Conservation (phyloP, 2,329 filamentous ascomycete genomes). For the Apiospora koreana region DNA sequence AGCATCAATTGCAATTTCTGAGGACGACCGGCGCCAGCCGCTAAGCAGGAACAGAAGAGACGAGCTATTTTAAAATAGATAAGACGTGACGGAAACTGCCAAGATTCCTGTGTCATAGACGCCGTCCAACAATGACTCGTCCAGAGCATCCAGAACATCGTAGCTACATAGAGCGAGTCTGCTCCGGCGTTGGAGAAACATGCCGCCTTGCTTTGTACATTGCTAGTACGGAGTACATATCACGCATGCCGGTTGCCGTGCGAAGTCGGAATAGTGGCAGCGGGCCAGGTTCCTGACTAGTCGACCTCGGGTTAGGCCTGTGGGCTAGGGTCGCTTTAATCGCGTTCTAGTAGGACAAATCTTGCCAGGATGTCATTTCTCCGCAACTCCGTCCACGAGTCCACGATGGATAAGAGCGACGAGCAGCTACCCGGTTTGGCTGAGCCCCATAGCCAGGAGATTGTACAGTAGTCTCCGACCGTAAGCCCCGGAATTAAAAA, state of each 20-base stretch:
- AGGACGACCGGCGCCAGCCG: background rate
- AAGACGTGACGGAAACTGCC: slow-evolving; percentile 22
- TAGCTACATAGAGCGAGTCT: background rate
- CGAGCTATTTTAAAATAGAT: slow-evolving; percentile 21
- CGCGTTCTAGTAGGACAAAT: background rate
- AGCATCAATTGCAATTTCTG: background rate
- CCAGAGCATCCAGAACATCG: background rate
- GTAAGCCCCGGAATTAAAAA: background rate
- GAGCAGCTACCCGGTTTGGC: slow-evolving; percentile 2
- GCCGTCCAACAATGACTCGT: background rate
- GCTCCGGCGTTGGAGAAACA: background rate
- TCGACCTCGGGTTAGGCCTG: background rate
- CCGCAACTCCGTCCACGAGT: slow-evolving; percentile 3
- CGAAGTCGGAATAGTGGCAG: background rate
- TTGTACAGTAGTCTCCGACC: slow-evolving; percentile 7
- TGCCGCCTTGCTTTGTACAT: background rate
- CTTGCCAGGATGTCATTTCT: background rate
- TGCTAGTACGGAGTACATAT: background rate
- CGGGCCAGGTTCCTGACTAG: background rate
- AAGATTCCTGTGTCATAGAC: background rate
- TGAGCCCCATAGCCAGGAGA: background rate
- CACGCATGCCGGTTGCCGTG: background rate
- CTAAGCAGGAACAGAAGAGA: background rate
- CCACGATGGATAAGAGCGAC: background rate
- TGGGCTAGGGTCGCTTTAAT: background rate